Evolutionary conservation across 768 basidiomycete species (phyloP).

Genomic region (Rhizopogon vinicolor): DNA sequence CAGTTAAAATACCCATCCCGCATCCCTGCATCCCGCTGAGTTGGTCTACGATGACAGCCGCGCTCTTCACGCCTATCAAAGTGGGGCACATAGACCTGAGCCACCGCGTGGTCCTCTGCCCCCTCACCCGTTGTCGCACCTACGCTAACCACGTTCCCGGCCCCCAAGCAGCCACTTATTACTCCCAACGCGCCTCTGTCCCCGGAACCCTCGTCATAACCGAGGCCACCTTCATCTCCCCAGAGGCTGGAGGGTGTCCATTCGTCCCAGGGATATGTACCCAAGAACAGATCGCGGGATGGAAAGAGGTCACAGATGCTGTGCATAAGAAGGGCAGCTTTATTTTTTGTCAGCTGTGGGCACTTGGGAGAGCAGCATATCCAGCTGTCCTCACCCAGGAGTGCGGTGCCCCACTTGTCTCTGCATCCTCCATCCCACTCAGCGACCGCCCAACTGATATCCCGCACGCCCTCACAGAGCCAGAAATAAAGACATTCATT

Average conservation of each 20-base stretch:
- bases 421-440: neutral
- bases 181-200: constrained; percentile 29
- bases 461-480: no score
- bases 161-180: constrained; percentile 30
- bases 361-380: constrained; percentile 34
- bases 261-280: constrained; percentile 45
- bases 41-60: no score
- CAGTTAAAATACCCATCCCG: no score
- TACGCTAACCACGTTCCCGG: constrained; percentile 23
- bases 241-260: constrained; percentile 21
- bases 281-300: constrained; percentile 45
- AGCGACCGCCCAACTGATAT: no score
- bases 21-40: no score
- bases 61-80: constrained; percentile 21
- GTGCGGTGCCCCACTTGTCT: constrained; percentile 9
- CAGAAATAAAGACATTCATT: no score
- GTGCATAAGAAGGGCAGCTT: constrained; percentile 39
- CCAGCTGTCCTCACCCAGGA: constrained; percentile 12
- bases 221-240: constrained; percentile 39
- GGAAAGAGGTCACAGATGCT: constrained; percentile 44
- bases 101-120: constrained; percentile 34
- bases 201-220: constrained; percentile 41
- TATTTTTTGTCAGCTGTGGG: constrained; percentile 47
- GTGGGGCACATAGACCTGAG: constrained; percentile 25
- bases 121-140: constrained; percentile 30